These are phyloP conservation scores for Eucalyptus leucophloia DNA, from an alignment of 345 rosid species.

Conservation along the genomic window DNA sequence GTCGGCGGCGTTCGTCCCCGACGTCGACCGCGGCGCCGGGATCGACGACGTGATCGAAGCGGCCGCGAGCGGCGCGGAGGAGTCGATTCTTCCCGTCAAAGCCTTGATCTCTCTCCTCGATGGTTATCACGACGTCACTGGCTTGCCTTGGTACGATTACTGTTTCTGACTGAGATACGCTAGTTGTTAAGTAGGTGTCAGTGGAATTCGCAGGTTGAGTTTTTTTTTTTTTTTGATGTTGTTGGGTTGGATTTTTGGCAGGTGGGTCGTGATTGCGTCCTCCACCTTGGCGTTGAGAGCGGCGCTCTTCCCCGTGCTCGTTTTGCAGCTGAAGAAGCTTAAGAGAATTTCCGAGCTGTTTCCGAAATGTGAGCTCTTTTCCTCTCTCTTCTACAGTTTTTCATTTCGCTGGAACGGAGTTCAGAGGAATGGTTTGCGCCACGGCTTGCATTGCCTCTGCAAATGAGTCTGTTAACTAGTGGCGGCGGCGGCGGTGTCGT, in stretches of 20 bases:
- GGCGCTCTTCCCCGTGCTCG: constrained; percentile 44
- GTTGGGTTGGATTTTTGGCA: constrained; percentile 8
- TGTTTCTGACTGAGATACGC: background rate
- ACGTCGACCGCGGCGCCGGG: background rate
- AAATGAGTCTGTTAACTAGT: background rate
- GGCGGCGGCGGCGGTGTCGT: background rate
- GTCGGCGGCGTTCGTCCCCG: background rate
- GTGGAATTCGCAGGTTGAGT: background rate
- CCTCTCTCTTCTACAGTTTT: background rate
- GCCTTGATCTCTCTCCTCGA: constrained; percentile 54
- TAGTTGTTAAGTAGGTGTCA: background rate
- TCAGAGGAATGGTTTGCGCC: background rate
- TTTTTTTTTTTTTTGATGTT: background rate
- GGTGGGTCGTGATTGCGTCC: constrained; percentile 83
- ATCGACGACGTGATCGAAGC: background rate
- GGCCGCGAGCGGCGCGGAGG: constrained; percentile 6
- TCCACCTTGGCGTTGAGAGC: constrained; percentile 64
- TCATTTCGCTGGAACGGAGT: background rate
- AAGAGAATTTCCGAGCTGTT: constrained; percentile 34
- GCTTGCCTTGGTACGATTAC: constrained; percentile 63
- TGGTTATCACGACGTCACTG: constrained; percentile 57
- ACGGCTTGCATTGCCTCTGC: background rate
- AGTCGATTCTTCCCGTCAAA: constrained; percentile 28
- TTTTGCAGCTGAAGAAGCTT: constrained; percentile 59
- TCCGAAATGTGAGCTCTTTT: constrained; percentile 52